These are phyloP conservation scores for Apium graveolens DNA, from an alignment of 129 eudicot species.

Conservation along the genomic window DNA sequence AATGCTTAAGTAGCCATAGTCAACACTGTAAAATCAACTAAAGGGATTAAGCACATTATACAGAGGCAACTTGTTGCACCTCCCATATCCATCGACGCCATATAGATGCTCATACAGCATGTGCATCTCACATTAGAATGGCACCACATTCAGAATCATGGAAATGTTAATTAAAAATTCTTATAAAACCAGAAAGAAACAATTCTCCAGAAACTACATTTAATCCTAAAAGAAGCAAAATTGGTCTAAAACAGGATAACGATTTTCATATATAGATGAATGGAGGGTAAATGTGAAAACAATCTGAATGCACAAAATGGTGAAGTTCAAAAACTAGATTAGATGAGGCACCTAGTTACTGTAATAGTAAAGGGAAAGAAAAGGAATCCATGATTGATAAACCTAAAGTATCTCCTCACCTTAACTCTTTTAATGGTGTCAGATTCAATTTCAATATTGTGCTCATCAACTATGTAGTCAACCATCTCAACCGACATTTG, in stretches of 20 bases:
- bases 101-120: neutral
- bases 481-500: constrained; percentile 54
- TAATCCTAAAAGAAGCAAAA: neutral
- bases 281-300: neutral
- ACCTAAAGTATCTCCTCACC: constrained; percentile 25
- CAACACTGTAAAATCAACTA: neutral
- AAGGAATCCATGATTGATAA: neutral
- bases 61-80: neutral
- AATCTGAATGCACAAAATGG: neutral
- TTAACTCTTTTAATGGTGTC: constrained; percentile 42
- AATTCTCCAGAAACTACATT: neutral
- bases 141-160: neutral
- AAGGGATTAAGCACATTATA: neutral
- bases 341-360: neutral
- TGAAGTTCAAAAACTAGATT: neutral
- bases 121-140: neutral
- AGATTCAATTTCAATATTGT: constrained; percentile 47
- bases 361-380: neutral
- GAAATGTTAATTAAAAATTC: neutral
- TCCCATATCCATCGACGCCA: neutral
- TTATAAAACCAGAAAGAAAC: neutral
- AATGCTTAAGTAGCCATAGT: constrained; percentile 1
- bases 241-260: neutral
- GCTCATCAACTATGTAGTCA: constrained; percentile 56
- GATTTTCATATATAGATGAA: neutral